A percentile compares a stretch with the other conserved stretches of the same genome.
These are phyloP conservation scores for Helicostylum pulchrum DNA, from an alignment of 192 early-diverging fungal species.

Conservation along the genomic window DNA sequence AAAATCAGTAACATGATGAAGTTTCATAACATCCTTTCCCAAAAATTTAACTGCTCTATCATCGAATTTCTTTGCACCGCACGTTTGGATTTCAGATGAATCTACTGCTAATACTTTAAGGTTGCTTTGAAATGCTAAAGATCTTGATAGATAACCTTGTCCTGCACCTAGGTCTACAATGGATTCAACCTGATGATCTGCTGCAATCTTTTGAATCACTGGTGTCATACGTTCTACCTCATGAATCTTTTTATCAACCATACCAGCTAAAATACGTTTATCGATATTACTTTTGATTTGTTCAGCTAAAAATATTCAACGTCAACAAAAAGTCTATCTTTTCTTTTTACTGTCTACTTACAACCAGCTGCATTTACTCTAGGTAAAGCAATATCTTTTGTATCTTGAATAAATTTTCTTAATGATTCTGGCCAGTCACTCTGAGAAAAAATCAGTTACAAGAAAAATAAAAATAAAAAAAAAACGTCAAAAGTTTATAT, in stretches of 20 bases:
- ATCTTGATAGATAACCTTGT: conserved; percentile 70
- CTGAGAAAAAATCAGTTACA: conserved; percentile 7
- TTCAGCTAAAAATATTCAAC: not conserved
- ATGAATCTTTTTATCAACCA: conserved; percentile 71
- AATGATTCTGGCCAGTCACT: conserved; percentile 9
- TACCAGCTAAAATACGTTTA: conserved; percentile 61
- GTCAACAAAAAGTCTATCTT: not conserved
- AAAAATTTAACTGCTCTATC: conserved; percentile 41
- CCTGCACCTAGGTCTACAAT: conserved; percentile 77
- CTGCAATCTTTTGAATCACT: conserved; percentile 55
- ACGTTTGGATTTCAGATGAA: conserved; percentile 65
- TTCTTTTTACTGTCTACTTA: conserved; percentile 7
- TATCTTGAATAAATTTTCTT: conserved; percentile 7
- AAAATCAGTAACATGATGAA: conserved; percentile 48
- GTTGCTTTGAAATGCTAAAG: conserved; percentile 62
- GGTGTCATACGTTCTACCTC: conserved; percentile 59
- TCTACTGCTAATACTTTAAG: conserved; percentile 69
- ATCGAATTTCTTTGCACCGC: conserved; percentile 64
- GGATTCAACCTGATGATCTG: conserved; percentile 37
- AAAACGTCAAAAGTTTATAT: conserved; percentile 9
- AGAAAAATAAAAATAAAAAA: too few relatives aligned
- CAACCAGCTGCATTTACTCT: conserved; percentile 29
- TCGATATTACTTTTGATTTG: conserved; percentile 32
- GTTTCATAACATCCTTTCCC: conserved; percentile 19
- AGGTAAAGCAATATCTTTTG: conserved; percentile 26